phyloP scores from a whole-genome alignment of 805 yeast species.

The Ogataea paraovalis region DNA sequence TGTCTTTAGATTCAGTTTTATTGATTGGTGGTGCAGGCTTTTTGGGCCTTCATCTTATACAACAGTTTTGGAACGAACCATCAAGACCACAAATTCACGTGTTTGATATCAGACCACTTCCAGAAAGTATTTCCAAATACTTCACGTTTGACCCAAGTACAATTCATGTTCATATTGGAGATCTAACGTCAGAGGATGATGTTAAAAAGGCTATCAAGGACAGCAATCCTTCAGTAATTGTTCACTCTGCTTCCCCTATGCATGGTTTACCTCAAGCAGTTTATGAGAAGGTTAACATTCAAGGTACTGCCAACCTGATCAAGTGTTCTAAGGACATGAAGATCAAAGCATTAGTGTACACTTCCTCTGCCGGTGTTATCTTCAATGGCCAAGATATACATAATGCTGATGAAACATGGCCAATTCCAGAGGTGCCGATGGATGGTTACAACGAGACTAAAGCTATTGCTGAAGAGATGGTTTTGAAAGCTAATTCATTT shows the following conservation, averaged over 20 bases:
- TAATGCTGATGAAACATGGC: conserved; percentile 93
- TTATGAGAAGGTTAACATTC: conserved; percentile 85
- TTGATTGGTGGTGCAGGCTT: conserved; percentile 96
- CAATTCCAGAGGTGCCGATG: conserved; percentile 88
- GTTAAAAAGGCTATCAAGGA: conserved; percentile 56
- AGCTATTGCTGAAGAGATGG: conserved; percentile 83
- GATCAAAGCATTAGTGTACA: conserved; percentile 76
- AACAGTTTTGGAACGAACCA: conserved; percentile 65
- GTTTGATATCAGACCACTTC: conserved; percentile 87
- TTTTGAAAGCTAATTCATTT: conserved; percentile 66
- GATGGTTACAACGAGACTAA: conserved; percentile 96
- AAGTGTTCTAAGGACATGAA: conserved; percentile 49
- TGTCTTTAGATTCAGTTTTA: conserved; percentile 53
- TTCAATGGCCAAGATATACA: conserved; percentile 91
- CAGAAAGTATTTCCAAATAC: conserved; percentile 62
- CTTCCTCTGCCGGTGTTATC: conserved; percentile 96
- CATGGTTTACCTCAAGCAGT: conserved; percentile 82
- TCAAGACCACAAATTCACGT: conserved; percentile 77
- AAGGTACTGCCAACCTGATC: conserved; percentile 78
- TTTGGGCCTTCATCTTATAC: conserved; percentile 84
- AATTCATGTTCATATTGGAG: conserved; percentile 72
- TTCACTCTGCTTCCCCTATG: conserved; percentile 95
- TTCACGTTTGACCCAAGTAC: conserved; percentile 66
- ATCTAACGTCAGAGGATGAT: conserved; percentile 71
- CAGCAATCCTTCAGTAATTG: conserved; percentile 68